phyloP scores from a whole-genome alignment of 768 basidiomycete genomes.

The Xerocomellus chrysenteron region DNA sequence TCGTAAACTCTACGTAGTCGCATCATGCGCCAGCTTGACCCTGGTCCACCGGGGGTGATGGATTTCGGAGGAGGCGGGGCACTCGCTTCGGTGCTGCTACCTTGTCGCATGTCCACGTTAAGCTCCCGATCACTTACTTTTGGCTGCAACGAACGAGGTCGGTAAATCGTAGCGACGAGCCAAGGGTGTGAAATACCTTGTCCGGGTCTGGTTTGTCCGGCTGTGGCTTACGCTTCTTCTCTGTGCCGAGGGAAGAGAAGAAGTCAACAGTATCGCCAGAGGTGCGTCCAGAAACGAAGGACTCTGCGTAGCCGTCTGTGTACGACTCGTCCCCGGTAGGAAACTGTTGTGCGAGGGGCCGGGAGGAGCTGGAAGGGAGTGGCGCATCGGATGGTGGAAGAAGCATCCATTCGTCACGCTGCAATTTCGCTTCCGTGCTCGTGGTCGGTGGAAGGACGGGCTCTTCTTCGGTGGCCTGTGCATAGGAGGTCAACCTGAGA shows the following conservation, averaged over 20 bases:
- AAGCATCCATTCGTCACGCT: slow-evolving; percentile 92
- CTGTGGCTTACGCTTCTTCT: slow-evolving; percentile 64
- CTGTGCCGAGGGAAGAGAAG: slow-evolving; percentile 84
- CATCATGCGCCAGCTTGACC: slow-evolving; percentile 98
- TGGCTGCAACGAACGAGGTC: slow-evolving; percentile 40
- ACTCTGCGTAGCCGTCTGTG: slow-evolving; percentile 66
- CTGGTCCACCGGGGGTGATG: slow-evolving; percentile 80
- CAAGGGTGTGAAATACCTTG: slow-evolving; percentile 46
- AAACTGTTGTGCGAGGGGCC: slow-evolving; percentile 30
- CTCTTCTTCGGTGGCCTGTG: slow-evolving; percentile 43
- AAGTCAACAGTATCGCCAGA: slow-evolving; percentile 73
- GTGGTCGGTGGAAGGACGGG: slow-evolving; percentile 48
- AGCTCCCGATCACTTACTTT: slow-evolving; percentile 62
- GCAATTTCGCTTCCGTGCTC: slow-evolving; percentile 47
- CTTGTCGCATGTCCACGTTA: slow-evolving; percentile 55
- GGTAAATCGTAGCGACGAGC: slow-evolving; percentile 2
- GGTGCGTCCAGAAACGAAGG: slow-evolving; percentile 43
- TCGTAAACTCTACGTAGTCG: slow-evolving; percentile 89
- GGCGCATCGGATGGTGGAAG: slow-evolving; percentile 27
- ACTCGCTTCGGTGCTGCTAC: slow-evolving; percentile 40
- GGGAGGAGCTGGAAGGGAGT: slow-evolving; percentile 33
- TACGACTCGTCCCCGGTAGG: slow-evolving; percentile 46
- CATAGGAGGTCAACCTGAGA: slow-evolving; percentile 65
- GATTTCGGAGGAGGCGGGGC: slow-evolving; percentile 43
- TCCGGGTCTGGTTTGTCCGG: slow-evolving; percentile 65